A percentile compares a stretch with the other conserved stretches of the same genome.
Conservation (phyloP, 2,329 filamentous ascomycete species). For the Dichotomopilus funicola region DNA sequence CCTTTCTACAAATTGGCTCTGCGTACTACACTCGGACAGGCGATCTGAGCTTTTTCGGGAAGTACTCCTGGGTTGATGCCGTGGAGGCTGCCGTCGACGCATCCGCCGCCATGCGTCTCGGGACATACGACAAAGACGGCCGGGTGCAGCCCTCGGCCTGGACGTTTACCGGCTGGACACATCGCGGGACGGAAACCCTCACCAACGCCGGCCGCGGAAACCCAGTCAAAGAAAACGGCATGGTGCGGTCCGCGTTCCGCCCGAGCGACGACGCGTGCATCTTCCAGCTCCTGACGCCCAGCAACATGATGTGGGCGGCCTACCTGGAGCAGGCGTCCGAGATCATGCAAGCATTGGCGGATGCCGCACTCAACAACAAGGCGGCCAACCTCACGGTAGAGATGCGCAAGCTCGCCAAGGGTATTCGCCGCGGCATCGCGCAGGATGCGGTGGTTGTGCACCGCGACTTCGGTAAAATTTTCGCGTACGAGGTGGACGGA, state of each 20-base stretch:
- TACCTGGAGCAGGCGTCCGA: conserved; percentile 47
- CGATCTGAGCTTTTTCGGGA: conserved; percentile 51
- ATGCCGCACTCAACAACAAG: conserved; percentile 26
- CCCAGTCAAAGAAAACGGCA: conserved; percentile 67
- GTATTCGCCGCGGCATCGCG: conserved; percentile 43
- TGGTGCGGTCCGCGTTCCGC: conserved; percentile 73
- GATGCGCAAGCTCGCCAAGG: conserved; percentile 53
- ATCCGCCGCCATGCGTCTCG: conserved; percentile 57
- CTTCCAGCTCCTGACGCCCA: conserved; percentile 71
- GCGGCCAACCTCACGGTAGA: conserved; percentile 38
- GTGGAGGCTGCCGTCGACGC: conserved; percentile 59
- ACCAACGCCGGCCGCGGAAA: conserved; percentile 69
- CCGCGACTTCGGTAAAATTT: conserved; percentile 59
- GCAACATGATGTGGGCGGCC: conserved; percentile 67
- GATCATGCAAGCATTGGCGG: conserved; percentile 41
- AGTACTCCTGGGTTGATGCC: conserved; percentile 60
- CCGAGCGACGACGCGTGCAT: conserved; percentile 80
- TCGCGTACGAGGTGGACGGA: conserved; percentile 71
- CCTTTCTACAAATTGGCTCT: conserved; percentile 74
- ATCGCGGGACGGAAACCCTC: conserved; percentile 67
- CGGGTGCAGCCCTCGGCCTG: conserved; percentile 52
- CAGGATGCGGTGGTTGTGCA: conserved; percentile 58
- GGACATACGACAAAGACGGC: conserved; percentile 59
- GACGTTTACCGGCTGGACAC: conserved; percentile 67
- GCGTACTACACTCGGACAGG: conserved; percentile 64